A percentile compares a stretch with the other conserved stretches of the same genome.
These are phyloP conservation scores for Bassia scoparia DNA, from an alignment of 148 eudicot species.

Conservation along the genomic window DNA sequence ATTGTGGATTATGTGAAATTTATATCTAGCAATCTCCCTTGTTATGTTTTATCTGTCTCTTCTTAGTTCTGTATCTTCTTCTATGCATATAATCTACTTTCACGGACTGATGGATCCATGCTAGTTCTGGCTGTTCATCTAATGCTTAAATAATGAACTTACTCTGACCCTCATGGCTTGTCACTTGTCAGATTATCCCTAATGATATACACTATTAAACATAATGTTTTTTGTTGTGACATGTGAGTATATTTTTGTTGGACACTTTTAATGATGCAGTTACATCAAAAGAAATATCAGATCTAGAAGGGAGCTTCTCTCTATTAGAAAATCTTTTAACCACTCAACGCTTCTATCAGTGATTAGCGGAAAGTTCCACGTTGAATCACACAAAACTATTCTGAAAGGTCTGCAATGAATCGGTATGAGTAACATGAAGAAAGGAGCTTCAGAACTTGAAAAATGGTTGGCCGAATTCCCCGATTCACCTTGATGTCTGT, in stretches of 20 bases:
- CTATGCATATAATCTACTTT: too few relatives aligned
- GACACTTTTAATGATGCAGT: slow-evolving; percentile 40
- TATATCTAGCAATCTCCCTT: not conserved
- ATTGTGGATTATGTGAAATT: not conserved
- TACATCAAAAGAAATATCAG: slow-evolving; percentile 97
- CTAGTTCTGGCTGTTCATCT: too few relatives aligned
- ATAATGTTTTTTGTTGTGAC: not conserved
- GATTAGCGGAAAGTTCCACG: slow-evolving; percentile 75
- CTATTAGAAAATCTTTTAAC: slow-evolving; percentile 90
- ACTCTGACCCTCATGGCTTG: too few relatives aligned
- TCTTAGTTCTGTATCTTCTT: too few relatives aligned
- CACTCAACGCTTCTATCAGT: slow-evolving; percentile 88
- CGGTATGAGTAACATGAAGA: slow-evolving; percentile 41
- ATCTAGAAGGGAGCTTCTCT: slow-evolving; percentile 92
- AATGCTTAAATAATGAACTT: too few relatives aligned
- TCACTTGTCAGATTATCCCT: too few relatives aligned
- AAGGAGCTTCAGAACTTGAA: slow-evolving; percentile 64
- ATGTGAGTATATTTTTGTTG: not conserved
- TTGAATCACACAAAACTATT: slow-evolving; percentile 52
- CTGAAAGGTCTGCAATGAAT: slow-evolving; percentile 47
- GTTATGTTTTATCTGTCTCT: too few relatives aligned
- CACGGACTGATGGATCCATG: too few relatives aligned
- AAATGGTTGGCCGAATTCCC: slow-evolving; percentile 82
- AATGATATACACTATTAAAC: too few relatives aligned
- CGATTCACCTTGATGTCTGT: slow-evolving; percentile 88